Evolutionary conservation across 371 early-diverging fungal species (phyloP).

Genomic region (Amoeboaphelidium occidentale): DNA sequence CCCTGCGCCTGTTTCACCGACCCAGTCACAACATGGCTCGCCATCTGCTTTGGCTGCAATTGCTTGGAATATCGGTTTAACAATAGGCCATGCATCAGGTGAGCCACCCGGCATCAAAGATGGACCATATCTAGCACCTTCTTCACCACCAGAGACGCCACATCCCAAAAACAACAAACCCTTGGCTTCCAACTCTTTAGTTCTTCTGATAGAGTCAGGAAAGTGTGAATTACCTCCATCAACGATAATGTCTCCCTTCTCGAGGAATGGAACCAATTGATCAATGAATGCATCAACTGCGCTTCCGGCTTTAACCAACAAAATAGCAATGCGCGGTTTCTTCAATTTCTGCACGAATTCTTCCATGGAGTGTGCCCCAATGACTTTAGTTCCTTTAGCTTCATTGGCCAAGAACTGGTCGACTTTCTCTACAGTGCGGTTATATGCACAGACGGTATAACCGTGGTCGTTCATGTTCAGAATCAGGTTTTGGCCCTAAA

Average conservation of each 20-base stretch:
- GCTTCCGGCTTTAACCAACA: slow-evolving; percentile 89
- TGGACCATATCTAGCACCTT: slow-evolving; percentile 96
- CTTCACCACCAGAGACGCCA: slow-evolving; percentile 99
- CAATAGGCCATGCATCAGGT: slow-evolving; percentile 66
- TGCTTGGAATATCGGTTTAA: slow-evolving; percentile 84
- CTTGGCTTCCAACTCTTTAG: slow-evolving; percentile 55
- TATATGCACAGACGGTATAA: slow-evolving; percentile 70
- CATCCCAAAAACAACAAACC: slow-evolving; percentile 85
- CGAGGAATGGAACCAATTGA: slow-evolving; percentile 55
- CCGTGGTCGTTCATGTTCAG: slow-evolving; percentile 96
- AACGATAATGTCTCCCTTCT: slow-evolving; percentile 72
- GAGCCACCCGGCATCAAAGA: slow-evolving; percentile 97
- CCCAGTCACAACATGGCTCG: slow-evolving; percentile 96
- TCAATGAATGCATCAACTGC: slow-evolving; percentile 91
- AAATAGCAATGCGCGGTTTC: slow-evolving; percentile 81
- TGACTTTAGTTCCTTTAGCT: slow-evolving; percentile 85
- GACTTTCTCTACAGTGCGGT: slow-evolving; percentile 89
- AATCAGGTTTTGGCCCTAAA: slow-evolving; percentile 90
- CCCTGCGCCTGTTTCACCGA: slow-evolving; percentile 92
- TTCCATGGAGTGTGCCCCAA: slow-evolving; percentile 76
- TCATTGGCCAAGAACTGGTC: slow-evolving; percentile 77
- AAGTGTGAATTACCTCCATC: slow-evolving; percentile 99
- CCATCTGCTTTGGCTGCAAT: slow-evolving; percentile 69
- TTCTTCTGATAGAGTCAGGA: slow-evolving; percentile 84
- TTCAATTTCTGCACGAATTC: slow-evolving; percentile 80